These are phyloP conservation scores for Crithidia expoeki DNA, from an alignment of 208 protist genomes.

Conservation along the genomic window DNA sequence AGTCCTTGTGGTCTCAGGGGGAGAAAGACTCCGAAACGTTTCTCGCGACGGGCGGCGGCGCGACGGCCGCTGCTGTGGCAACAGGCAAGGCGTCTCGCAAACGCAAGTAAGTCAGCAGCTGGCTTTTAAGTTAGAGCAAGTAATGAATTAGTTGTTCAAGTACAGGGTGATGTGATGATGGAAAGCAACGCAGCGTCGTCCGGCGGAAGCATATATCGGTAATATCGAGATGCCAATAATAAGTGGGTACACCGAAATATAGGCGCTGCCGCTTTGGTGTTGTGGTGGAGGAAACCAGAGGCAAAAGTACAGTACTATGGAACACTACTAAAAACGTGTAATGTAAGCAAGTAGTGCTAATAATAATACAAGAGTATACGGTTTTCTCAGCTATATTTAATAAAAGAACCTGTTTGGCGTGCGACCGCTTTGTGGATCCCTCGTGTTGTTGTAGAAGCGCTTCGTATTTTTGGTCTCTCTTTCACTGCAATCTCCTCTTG, in stretches of 20 bases:
- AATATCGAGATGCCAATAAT: background rate
- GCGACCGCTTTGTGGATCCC: background rate
- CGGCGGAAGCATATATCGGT: background rate
- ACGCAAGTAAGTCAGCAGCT: constrained; percentile 27
- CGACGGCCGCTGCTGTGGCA: constrained; percentile 3
- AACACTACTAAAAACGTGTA: too few species aligned
- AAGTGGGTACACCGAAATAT: too few species aligned
- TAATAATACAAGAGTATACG: too few species aligned
- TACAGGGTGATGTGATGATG: background rate
- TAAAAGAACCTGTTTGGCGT: too few species aligned
- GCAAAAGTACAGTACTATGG: background rate
- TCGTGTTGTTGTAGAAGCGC: too few species aligned
- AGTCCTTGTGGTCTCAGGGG: constrained; percentile 50
- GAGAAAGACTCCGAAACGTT: constrained; percentile 45
- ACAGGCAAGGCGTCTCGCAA: constrained; percentile 32
- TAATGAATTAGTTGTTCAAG: background rate
- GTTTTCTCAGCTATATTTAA: too few species aligned
- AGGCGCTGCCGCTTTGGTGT: too few species aligned
- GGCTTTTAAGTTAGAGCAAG: background rate
- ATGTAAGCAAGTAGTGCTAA: too few species aligned
- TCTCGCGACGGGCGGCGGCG: constrained; percentile 15
- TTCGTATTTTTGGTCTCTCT: background rate
- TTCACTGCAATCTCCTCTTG: background rate
- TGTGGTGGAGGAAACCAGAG: too few species aligned
- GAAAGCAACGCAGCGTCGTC: background rate